Percentiles rank a stretch among this genome's conserved stretches.
These are phyloP conservation scores for Aspergillus glaucus DNA, from an alignment of 2,329 filamentous ascomycete genomes.

Conservation along the genomic window DNA sequence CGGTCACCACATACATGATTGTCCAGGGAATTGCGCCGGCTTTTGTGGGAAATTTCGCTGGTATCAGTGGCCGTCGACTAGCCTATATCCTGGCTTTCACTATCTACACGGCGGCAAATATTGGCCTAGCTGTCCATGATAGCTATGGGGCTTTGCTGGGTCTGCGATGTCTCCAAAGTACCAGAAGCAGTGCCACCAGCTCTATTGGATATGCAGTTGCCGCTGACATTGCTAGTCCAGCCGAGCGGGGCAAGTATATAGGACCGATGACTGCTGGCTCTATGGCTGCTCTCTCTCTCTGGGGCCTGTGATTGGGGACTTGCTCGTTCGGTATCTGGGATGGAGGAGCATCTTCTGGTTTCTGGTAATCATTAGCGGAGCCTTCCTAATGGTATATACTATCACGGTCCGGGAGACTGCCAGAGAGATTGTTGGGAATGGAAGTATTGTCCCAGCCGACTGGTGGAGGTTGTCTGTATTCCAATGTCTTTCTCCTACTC, in stretches of 20 bases:
- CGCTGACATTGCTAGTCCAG: slow-evolving; percentile 24
- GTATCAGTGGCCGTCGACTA: slow-evolving; percentile 24
- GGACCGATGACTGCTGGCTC: slow-evolving; percentile 19
- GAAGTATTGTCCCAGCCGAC: slow-evolving; percentile 19
- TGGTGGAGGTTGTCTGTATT: slow-evolving; percentile 20
- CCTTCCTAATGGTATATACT: slow-evolving; percentile 10
- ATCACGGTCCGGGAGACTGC: slow-evolving; percentile 24
- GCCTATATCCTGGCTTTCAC: slow-evolving; percentile 22
- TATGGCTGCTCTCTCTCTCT: slow-evolving; percentile 18
- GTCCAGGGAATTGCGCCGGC: slow-evolving; percentile 25
- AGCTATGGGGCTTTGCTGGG: slow-evolving; percentile 23
- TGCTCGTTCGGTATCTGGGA: slow-evolving; percentile 17
- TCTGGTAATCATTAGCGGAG: slow-evolving; percentile 18
- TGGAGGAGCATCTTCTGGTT: slow-evolving; percentile 30
- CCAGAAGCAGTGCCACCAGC: slow-evolving; percentile 21
- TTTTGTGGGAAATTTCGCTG: slow-evolving; percentile 26
- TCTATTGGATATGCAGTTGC: slow-evolving; percentile 26
- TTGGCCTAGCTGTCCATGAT: slow-evolving; percentile 26
- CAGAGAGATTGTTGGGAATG: slow-evolving; percentile 27
- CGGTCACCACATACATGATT: slow-evolving; percentile 25
- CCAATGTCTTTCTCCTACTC: slow-evolving; percentile 9
- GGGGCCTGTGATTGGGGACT: slow-evolving; percentile 25
- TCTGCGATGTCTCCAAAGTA: slow-evolving; percentile 26
- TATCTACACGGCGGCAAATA: slow-evolving; percentile 25
- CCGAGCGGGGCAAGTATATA: slow-evolving; percentile 26